A percentile compares a stretch with the other conserved stretches of the same genome.
These are phyloP conservation scores for Venturia oleaginea DNA, from an alignment of 2,329 filamentous ascomycete genomes.

Conservation along the genomic window DNA sequence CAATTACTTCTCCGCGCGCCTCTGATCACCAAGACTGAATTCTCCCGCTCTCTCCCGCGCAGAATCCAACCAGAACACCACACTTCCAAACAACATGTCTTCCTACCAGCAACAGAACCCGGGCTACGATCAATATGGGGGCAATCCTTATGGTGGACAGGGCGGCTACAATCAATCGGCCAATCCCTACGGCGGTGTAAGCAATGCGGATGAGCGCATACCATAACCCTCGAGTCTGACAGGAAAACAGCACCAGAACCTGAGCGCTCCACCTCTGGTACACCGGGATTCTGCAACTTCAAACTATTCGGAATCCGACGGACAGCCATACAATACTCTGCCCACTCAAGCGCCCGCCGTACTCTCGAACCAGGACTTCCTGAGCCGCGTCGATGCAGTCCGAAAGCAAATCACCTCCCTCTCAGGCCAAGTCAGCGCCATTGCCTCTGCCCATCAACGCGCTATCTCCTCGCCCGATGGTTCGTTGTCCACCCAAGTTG, in stretches of 20 bases:
- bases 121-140: slow-evolving; percentile 45
- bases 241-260: slow-evolving; percentile 10
- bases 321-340: slow-evolving; percentile 4
- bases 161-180: slow-evolving; percentile 33
- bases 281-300: slow-evolving; percentile 30
- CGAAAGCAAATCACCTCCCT: slow-evolving; percentile 60
- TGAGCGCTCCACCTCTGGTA: slow-evolving; percentile 21
- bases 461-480: slow-evolving; percentile 57
- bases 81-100: neutral
- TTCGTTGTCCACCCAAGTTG: slow-evolving; percentile 45
- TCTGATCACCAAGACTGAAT: neutral
- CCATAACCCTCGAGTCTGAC: slow-evolving; percentile 6
- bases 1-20: neutral
- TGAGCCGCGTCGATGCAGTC: slow-evolving; percentile 55
- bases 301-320: slow-evolving; percentile 24
- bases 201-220: slow-evolving; percentile 18
- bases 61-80: neutral
- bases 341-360: slow-evolving; percentile 24
- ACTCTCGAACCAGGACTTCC: slow-evolving; percentile 58
- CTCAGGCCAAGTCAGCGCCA: slow-evolving; percentile 56
- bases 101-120: slow-evolving; percentile 2
- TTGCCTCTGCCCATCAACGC: slow-evolving; percentile 62
- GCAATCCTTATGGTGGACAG: slow-evolving; percentile 52
- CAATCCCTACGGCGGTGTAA: slow-evolving; percentile 25
- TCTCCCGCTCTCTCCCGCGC: neutral